Evolutionary conservation across 2,329 filamentous ascomycete genomes (phyloP).

Genomic region (Hymenoscyphus infarciens): DNA sequence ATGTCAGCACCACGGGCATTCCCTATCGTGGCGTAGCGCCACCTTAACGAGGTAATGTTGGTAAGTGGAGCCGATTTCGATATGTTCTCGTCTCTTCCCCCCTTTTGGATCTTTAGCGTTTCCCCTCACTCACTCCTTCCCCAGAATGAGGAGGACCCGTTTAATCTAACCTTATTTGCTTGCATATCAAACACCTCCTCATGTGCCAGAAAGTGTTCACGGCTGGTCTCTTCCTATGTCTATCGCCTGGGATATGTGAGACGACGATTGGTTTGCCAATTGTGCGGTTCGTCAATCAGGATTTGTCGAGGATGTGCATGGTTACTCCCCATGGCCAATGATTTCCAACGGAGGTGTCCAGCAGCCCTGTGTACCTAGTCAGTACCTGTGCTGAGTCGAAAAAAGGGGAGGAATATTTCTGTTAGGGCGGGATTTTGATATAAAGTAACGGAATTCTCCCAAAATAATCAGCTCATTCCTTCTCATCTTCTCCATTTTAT

Average conservation of each 20-base stretch:
- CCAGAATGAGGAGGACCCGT: constrained; percentile 7
- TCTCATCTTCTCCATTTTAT: constrained; percentile 8
- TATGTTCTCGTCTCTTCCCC: neutral
- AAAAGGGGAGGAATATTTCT: too few relatives aligned
- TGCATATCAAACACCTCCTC: constrained; percentile 12
- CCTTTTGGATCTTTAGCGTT: neutral
- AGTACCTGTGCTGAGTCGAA: too few relatives aligned
- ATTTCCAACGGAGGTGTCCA: neutral
- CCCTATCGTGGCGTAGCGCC: neutral
- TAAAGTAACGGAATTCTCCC: neutral
- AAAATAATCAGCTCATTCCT: constrained; percentile 8
- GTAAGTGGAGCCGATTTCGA: neutral
- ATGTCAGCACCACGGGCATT: too few relatives aligned
- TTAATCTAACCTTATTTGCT: constrained; percentile 15
- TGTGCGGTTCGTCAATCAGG: neutral
- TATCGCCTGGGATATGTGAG: neutral
- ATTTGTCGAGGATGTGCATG: neutral
- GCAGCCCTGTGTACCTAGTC: neutral
- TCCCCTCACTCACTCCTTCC: neutral
- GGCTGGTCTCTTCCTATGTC: constrained; percentile 6
- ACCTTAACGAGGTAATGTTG: too few relatives aligned
- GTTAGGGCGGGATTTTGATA: neutral
- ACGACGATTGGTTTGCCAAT: constrained; percentile 9
- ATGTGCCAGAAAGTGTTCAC: constrained; percentile 12
- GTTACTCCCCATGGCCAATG: constrained; percentile 1